Evolutionary conservation across 1,284 basidiomycete species (phyloP).

Genomic region (Ganoderma multipileum): DNA sequence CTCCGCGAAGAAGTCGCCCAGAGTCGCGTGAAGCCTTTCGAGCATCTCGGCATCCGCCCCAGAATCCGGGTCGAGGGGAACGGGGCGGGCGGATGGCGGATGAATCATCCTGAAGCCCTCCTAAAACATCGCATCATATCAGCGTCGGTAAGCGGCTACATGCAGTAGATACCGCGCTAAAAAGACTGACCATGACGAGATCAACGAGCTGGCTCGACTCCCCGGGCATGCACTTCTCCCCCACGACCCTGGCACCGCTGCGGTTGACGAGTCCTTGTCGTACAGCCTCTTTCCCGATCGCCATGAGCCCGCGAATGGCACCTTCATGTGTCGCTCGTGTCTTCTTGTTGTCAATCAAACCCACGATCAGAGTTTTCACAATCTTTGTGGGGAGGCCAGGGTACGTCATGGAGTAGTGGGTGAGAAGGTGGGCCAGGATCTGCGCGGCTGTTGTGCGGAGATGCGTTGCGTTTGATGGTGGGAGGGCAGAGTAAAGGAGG

Average conservation of each 20-base stretch:
- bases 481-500: constrained; percentile 86
- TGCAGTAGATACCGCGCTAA: not conserved
- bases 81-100: constrained; percentile 60
- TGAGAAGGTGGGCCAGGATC: constrained; percentile 83
- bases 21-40: constrained; percentile 53
- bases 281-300: constrained; percentile 85
- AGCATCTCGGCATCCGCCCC: constrained; percentile 55
- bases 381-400: constrained; percentile 88
- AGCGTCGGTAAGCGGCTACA: not conserved
- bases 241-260: constrained; percentile 75
- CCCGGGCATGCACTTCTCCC: constrained; percentile 59
- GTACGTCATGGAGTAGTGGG: constrained; percentile 81
- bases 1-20: constrained; percentile 70
- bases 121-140: constrained; percentile 19
- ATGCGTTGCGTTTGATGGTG: constrained; percentile 59
- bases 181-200: constrained; percentile 60
- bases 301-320: constrained; percentile 83
- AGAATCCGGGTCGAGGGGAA: constrained; percentile 56
- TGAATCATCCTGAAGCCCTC: constrained; percentile 66
- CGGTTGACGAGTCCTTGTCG: constrained; percentile 80
- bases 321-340: constrained; percentile 83
- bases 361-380: constrained; percentile 91
- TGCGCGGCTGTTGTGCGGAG: constrained; percentile 82
- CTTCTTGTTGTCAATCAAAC: constrained; percentile 77
- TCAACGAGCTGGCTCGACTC: constrained; percentile 55